Base-by-base conservation (phyloP, 108 stramenopile species). In the Cylindrotheca fusiformis region DNA sequence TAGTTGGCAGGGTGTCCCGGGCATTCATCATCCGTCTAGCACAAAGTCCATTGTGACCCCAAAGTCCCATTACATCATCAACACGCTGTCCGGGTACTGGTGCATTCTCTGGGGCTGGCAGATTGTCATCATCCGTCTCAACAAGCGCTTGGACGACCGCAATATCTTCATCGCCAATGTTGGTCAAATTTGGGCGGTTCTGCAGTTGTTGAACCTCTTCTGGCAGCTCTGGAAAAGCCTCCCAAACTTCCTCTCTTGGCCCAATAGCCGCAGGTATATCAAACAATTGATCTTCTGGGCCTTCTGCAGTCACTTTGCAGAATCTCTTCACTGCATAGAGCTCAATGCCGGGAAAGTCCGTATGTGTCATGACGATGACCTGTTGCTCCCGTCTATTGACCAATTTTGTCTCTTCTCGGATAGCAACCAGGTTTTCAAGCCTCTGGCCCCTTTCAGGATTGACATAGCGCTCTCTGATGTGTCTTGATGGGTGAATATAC, bases 71-170 rank as follows among this genome's bases (percentile, higher is more conserved):
- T 29, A 10, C 19, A 29, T 26, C 5, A 8, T 26, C 17, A 22
- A 63, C 17, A 18, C 4, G 27, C 8, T 50, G 0, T 23, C 59
- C 59, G 0, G 18, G 19, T 21, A n/a, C 14, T 4, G 65, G 65
- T 12, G 58, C 27, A 31, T 66, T 66, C 24, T 66, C 65, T 26
- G 65, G 65, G 20, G 36, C 55, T 8, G 65, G 65, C 32, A 36
- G 55, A 44, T 66, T 66, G 44, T 66, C 65, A 57, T 66, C 65
- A 46, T 66, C n/a, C n/a, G n/a, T n/a, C n/a, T n/a, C n/a, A n/a
- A n/a, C n/a, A n/a, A n/a, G n/a, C n/a, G n/a, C 65, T 52, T 45
- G 44, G 14, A 45, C 10, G 44, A 10, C 17, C 55, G 17, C 22
- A 17, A n/a, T 18, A 12, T n/a, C 30, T 29, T 1, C 31, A 29